Conservation (phyloP, 2,329 filamentous ascomycete species). For the Pseudogymnoascus sp. region DNA sequence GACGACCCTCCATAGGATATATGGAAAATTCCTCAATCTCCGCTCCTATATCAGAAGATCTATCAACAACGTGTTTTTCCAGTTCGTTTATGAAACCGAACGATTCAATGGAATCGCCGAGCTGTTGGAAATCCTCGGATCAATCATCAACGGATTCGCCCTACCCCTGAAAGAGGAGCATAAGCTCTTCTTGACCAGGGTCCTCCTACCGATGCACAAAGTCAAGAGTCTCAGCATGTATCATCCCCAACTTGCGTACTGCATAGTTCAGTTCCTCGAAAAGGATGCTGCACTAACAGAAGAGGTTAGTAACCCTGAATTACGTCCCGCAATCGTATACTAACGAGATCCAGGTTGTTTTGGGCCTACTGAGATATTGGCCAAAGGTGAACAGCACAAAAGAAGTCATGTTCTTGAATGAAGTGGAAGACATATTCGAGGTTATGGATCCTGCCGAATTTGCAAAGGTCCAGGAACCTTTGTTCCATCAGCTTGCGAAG, state of each 20-base stretch:
- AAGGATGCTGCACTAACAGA: conserved; percentile 96
- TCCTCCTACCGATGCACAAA: conserved; percentile 90
- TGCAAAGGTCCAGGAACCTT: conserved; percentile 92
- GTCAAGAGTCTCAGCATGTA: conserved; percentile 99
- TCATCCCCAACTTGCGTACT: conserved; percentile 95
- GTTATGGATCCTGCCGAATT: conserved; percentile 99
- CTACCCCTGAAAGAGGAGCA: conserved; percentile 96
- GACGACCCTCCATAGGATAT: conserved; percentile 94
- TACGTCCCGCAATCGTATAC: conserved; percentile 2
- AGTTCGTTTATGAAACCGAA: conserved; percentile 98
- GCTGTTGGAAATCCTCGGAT: conserved; percentile 89
- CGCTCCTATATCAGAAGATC: conserved; percentile 94
- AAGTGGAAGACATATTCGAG: conserved; percentile 98
- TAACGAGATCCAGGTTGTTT: conserved; percentile 58
- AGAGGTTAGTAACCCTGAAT: conserved; percentile 53
- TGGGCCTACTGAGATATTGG: conserved; percentile 93
- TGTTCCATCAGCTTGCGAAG: conserved; percentile 96
- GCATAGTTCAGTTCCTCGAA: conserved; percentile 96
- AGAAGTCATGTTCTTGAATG: conserved; percentile 99
- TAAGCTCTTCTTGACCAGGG: conserved; percentile 92
- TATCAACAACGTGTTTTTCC: conserved; percentile 99
- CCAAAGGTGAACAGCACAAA: conserved; percentile 99
- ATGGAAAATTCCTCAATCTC: conserved; percentile 96
- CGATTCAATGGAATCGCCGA: conserved; percentile 98
- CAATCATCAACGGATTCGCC: conserved; percentile 98